Conservation (phyloP, 1,139 yeast genomes). For the Suhomyces yuchorum region DNA sequence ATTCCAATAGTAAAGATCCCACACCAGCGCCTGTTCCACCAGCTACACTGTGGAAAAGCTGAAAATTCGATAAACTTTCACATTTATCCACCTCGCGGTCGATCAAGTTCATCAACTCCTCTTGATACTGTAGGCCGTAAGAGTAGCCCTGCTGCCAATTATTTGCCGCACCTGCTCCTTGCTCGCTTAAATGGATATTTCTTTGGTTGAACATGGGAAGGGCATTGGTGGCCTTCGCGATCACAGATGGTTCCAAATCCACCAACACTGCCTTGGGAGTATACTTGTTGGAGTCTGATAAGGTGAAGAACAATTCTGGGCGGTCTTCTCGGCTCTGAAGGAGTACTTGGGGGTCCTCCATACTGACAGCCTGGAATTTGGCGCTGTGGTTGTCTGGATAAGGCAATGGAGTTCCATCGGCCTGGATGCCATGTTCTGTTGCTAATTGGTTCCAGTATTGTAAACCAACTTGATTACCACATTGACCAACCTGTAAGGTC, state of each 20-base stretch:
- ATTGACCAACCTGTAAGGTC: constrained; percentile 68
- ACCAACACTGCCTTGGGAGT: constrained; percentile 86
- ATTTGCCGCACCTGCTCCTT: constrained; percentile 92
- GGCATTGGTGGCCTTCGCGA: constrained; percentile 59
- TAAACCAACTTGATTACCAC: constrained; percentile 95
- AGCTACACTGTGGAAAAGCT: constrained; percentile 92
- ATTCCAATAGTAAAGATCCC: constrained; percentile 80
- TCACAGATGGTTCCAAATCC: constrained; percentile 91
- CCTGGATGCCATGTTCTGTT: constrained; percentile 78
- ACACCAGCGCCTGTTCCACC: constrained; percentile 98
- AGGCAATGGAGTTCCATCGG: constrained; percentile 61
- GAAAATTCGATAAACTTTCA: constrained; percentile 88
- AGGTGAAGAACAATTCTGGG: constrained; percentile 81
- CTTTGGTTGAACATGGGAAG: constrained; percentile 82
- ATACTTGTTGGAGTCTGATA: constrained; percentile 69
- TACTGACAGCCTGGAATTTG: constrained; percentile 13
- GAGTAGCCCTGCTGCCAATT: constrained; percentile 93
- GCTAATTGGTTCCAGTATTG: constrained; percentile 93
- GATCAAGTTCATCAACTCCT: constrained; percentile 74
- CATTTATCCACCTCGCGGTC: constrained; percentile 92
- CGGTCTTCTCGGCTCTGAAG: constrained; percentile 56
- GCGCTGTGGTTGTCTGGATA: constrained; percentile 14
- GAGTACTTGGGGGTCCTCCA: background rate
- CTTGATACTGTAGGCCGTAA: constrained; percentile 70
- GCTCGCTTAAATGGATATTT: constrained; percentile 74